These are phyloP conservation scores for Eimeria sp. DNA, from an alignment of 169 alveolate genomes.

Conservation along the genomic window DNA sequence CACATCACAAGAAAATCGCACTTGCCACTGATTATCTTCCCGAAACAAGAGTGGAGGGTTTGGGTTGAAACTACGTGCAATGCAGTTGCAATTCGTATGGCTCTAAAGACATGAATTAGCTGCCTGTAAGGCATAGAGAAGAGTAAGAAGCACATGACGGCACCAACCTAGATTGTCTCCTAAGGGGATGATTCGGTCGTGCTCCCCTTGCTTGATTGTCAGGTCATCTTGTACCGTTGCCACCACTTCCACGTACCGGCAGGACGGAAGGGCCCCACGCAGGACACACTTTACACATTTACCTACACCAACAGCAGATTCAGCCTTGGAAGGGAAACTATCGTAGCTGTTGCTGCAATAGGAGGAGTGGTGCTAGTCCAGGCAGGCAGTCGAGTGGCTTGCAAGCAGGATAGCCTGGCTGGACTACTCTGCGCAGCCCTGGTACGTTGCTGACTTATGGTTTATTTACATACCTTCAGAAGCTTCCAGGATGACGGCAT, in stretches of 20 bases:
- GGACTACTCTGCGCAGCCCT: background rate
- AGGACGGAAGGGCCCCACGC: constrained; percentile 35
- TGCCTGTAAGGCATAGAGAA: background rate
- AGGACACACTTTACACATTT: constrained; percentile 43
- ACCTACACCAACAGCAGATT: constrained; percentile 31
- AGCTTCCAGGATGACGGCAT: constrained; percentile 41
- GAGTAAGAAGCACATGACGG: background rate
- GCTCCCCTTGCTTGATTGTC: constrained; percentile 32
- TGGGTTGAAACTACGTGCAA: background rate
- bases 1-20: background rate
- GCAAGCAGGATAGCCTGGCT: background rate
- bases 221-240: constrained; percentile 70
- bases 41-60: background rate
- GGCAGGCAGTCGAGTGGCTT: background rate
- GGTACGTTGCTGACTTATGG: background rate
- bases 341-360: background rate
- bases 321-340: background rate
- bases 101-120: background rate
- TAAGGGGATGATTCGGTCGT: constrained; percentile 41
- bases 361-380: background rate
- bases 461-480: constrained; percentile 26
- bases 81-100: background rate
- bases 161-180: constrained; percentile 58
- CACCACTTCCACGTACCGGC: constrained; percentile 66
- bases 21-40: background rate